These are phyloP conservation scores for Pythium grandisporangium DNA, from an alignment of 352 stramenopile species.

Conservation along the genomic window DNA sequence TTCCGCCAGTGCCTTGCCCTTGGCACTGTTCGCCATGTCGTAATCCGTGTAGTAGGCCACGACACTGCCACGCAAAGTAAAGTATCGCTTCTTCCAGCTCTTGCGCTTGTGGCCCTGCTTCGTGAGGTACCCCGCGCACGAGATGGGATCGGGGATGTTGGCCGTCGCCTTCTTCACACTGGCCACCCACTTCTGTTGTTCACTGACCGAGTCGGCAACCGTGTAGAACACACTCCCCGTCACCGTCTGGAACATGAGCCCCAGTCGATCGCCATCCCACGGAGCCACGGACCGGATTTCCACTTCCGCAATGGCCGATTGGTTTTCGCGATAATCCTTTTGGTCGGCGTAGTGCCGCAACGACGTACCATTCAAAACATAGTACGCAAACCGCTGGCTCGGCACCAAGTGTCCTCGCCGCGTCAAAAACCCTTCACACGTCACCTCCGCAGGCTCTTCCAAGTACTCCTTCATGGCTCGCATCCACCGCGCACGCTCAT, in stretches of 20 bases:
- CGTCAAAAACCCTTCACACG: slow-evolving; percentile 82
- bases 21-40: slow-evolving; percentile 74
- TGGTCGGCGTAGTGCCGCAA: slow-evolving; percentile 80
- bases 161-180: slow-evolving; percentile 63
- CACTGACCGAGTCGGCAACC: slow-evolving; percentile 55
- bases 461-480: slow-evolving; percentile 79
- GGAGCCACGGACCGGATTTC: slow-evolving; percentile 65
- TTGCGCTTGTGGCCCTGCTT: slow-evolving; percentile 88
- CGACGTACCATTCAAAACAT: slow-evolving; percentile 75
- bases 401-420: slow-evolving; percentile 80
- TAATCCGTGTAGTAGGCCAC: slow-evolving; percentile 84
- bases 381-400: slow-evolving; percentile 82
- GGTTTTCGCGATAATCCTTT: slow-evolving; percentile 76
- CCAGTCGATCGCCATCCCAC: slow-evolving; percentile 77
- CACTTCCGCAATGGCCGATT: slow-evolving; percentile 78
- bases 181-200: slow-evolving; percentile 80
- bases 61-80: slow-evolving; percentile 67
- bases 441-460: slow-evolving; percentile 77
- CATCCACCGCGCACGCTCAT: slow-evolving; percentile 69
- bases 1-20: slow-evolving; percentile 72
- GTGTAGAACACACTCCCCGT: slow-evolving; percentile 83
- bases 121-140: slow-evolving; percentile 78
- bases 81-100: slow-evolving; percentile 89
- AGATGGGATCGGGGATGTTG: slow-evolving; percentile 62
- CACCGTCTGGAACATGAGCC: slow-evolving; percentile 81